These are phyloP conservation scores for Cercospora zeina DNA, from an alignment of 2,329 filamentous ascomycete species.

Conservation along the genomic window DNA sequence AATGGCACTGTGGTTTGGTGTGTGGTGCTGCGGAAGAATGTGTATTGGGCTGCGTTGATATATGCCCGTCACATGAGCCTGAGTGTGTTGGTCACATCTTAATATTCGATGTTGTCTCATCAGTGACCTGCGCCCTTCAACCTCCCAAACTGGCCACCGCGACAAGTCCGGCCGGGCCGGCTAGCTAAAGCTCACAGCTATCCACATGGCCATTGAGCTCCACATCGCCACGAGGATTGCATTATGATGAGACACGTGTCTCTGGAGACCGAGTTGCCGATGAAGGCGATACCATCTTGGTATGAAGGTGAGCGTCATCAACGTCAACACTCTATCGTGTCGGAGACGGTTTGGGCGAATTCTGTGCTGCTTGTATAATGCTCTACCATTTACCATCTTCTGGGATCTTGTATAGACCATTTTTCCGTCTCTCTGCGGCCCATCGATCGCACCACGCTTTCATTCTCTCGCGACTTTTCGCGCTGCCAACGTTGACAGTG, in stretches of 20 bases:
- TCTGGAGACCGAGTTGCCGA: not conserved
- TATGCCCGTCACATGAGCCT: not conserved
- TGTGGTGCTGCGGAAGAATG: too few relatives aligned
- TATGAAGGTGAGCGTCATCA: not conserved
- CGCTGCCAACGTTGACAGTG: conserved; percentile 80
- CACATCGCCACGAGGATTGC: not conserved
- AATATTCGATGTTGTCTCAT: not conserved
- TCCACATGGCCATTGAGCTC: not conserved
- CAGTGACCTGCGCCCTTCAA: not conserved
- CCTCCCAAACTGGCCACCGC: not conserved
- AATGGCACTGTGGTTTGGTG: too few relatives aligned
- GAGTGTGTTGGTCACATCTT: not conserved
- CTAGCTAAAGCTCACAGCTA: not conserved
- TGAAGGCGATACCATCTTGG: not conserved
- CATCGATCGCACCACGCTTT: conserved; percentile 66
- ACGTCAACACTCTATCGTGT: not conserved
- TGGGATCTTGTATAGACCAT: conserved; percentile 55
- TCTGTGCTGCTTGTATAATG: not conserved
- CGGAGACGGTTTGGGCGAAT: not conserved
- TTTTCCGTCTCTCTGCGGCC: conserved; percentile 63
- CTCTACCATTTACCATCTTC: conserved; percentile 38
- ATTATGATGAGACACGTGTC: not conserved
- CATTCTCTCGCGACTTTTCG: conserved; percentile 65
- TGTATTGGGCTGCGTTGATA: not conserved
- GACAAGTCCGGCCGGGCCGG: not conserved